Evolutionary conservation across 106 monocot species (phyloP), one percentile per base, ranked within the genome.

Genomic region (Acorus calamus): DNA sequence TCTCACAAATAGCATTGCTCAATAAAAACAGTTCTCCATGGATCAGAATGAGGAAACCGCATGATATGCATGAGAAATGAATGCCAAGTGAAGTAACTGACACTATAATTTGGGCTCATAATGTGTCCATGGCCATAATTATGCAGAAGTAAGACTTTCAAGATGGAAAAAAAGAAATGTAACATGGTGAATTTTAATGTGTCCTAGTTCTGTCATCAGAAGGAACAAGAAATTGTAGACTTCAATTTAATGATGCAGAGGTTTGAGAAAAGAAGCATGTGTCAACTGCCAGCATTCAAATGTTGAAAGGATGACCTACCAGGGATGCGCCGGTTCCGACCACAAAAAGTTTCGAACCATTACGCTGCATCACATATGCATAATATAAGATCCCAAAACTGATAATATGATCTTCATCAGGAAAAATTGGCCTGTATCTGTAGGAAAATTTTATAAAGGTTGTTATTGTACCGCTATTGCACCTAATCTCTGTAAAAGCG

Each of bases 311-410:
- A 28, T 28, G 28, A 28, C 28, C 28, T 28, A 89, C 89, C 81
- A 89, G 62, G 47, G 89, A 89, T 69, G 89, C 78, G 55, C 78
- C 50, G 8, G 89, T 89, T 52, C 89, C 89, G 55, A 89, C 89
- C 14, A 77, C 64, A 62, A 89, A 84, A 60, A 89, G 89, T 63
- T 89, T 89, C 46, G 79, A 58, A 14, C 84, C 81, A 79, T 89
- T 89, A 13, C 79, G 62, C 89, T 89, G 79, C 69, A 72, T 28
- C 28, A 28, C 28, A 28, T 28, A 28, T 28, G 28, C 28, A 28
- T 28, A 28, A 28, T 28, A 28, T 28, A 28, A 28, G 28, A 28
- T 28, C 28, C 28, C 28, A 28, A 28, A 57, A 70, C 66, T 28
- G 46, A 66, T 49, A 13, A 44, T 47, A 53, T 44, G 2, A 10